Evolutionary conservation across 1,139 yeast genomes (phyloP), one percentile per base, ranked within the genome.

Genomic region (Scheffersomyces stambukii): DNA sequence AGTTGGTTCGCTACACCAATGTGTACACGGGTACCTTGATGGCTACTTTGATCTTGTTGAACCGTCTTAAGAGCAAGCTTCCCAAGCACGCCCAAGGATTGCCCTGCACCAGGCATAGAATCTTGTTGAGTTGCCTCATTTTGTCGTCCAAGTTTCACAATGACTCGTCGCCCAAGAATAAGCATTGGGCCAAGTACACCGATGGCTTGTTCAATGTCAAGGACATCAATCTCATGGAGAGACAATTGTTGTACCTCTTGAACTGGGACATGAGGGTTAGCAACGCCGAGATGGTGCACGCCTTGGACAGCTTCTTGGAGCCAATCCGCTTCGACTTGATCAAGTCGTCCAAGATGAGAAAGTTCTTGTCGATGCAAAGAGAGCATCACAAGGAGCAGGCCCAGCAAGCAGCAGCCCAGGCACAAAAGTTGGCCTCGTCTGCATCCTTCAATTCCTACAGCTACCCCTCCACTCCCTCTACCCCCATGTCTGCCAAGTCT

Each of bases 171-270:
- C 88, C 89, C 36, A 76, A 80, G 48, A 82, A 81, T 55, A 63
- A 65, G 42, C 88, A 81, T 54, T 82, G 93, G 93, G 79, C 85
- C 21, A 70, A 68, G 41, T 78, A 80, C 54, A 79, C 89, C 12
- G 88, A 81, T 44, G 86, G 84, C 2, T 62, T 81, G 24, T 81
- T 82, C 55, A 61, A 67, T 29, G 59, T 69, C 32, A 77, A 77
- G 40, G 93, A 82, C 51, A 77, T 82, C 42, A 81, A 81, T 53
- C 62, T 81, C 36, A 82, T 82, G 88, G 93, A 82, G 57, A 74
- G 86, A 53, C 91, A 82, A 54, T 61, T 82, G 38, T 60, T 81
- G 35, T 76, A 68, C 46, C 62, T 81, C 33, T 61, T 82, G 47
- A 71, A 80, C 54, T 82, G 89, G 88, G 81, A 82, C 50, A 60